Conservation (phyloP, 1,284 basidiomycete species). For the Grifola frondosa region DNA sequence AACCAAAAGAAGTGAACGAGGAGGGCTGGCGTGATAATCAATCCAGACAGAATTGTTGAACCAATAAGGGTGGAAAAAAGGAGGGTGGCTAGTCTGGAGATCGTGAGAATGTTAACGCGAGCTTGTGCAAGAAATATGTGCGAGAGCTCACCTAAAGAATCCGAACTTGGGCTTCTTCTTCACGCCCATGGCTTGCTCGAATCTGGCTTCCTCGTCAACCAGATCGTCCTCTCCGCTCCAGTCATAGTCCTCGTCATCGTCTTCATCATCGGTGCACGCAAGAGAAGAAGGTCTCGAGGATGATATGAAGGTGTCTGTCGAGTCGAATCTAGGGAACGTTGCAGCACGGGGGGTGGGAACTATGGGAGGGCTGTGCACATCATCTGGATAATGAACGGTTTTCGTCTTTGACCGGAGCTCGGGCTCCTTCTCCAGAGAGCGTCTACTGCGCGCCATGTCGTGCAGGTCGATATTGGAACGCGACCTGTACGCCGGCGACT, state of each 20-base stretch:
- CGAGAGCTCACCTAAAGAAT: slow-evolving; percentile 46
- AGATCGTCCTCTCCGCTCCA: slow-evolving; percentile 77
- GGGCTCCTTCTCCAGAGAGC: slow-evolving; percentile 15
- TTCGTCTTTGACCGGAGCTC: slow-evolving; percentile 20
- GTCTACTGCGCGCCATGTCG: slow-evolving; percentile 18
- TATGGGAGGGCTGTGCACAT: slow-evolving; percentile 29
- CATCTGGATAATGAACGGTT: slow-evolving; percentile 55
- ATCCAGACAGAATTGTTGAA: slow-evolving; percentile 59
- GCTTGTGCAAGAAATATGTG: not conserved
- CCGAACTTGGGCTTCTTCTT: slow-evolving; percentile 51
- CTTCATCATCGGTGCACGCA: slow-evolving; percentile 59
- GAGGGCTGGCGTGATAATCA: slow-evolving; percentile 60
- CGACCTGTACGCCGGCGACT: slow-evolving; percentile 28
- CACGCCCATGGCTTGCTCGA: slow-evolving; percentile 55
- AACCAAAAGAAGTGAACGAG: slow-evolving; percentile 71
- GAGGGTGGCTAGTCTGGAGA: slow-evolving; percentile 52
- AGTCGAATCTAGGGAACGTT: slow-evolving; percentile 26
- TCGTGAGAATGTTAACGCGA: not conserved
- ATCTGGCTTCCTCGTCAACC: slow-evolving; percentile 65
- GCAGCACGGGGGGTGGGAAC: slow-evolving; percentile 17
- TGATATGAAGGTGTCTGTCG: slow-evolving; percentile 8
- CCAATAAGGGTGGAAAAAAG: slow-evolving; percentile 73
- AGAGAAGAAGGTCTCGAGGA: slow-evolving; percentile 46
- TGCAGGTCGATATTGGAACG: slow-evolving; percentile 24
- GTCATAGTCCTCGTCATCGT: slow-evolving; percentile 53